Conservation (phyloP, 129 eudicot genomes). For the Tanacetum coccineum region DNA sequence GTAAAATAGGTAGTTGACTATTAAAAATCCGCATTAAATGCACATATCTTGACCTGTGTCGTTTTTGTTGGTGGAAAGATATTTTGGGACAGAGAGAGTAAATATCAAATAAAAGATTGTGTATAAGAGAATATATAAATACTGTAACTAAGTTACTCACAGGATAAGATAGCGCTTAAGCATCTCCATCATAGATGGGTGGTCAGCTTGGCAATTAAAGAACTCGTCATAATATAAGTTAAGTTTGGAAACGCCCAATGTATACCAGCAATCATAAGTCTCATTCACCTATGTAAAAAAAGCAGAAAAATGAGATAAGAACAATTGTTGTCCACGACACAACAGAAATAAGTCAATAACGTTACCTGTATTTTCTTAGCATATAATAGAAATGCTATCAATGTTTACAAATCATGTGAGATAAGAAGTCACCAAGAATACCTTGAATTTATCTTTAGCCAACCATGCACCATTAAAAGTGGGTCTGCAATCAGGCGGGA, state of each 20-base stretch:
- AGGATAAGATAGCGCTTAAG: constrained; percentile 62
- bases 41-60: no score
- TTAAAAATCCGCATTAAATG: no score
- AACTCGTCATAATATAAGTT: constrained; percentile 64
- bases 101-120: background rate
- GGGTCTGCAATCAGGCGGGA: constrained; percentile 88
- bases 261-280: constrained; percentile 94
- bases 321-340: no score
- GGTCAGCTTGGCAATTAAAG: constrained; percentile 68
- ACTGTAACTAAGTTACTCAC: constrained; percentile 56
- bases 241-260: constrained; percentile 72
- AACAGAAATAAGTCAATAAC: no score
- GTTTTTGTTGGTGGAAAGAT: no score
- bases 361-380: no score
- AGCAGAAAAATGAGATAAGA: background rate
- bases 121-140: constrained; percentile 2
- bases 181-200: constrained; percentile 78
- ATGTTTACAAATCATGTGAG: constrained; percentile 10
- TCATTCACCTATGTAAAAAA: constrained; percentile 66
- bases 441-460: constrained; percentile 79
- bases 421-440: constrained; percentile 24
- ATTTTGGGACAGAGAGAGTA: no score
- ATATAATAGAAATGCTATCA: background rate
- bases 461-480: constrained; percentile 78
- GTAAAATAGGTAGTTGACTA: no score